A percentile compares a stretch with the other conserved stretches of the same genome.
Evolutionary conservation across 129 eudicot species (phyloP).

Genomic region (Helichrysum umbraculigerum): DNA sequence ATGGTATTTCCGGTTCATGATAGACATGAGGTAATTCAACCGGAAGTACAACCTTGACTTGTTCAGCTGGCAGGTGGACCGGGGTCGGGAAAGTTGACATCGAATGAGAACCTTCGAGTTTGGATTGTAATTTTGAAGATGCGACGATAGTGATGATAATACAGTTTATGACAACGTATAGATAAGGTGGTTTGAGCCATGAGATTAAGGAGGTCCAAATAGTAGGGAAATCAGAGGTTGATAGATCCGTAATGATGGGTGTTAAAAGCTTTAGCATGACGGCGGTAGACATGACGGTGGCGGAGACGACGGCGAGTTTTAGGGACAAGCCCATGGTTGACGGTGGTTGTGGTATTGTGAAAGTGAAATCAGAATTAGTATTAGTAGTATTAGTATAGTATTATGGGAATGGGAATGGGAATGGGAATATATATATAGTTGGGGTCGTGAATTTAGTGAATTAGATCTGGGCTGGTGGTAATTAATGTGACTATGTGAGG

Average conservation of each 20-base stretch:
- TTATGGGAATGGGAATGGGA: not conserved
- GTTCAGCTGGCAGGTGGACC: conserved; percentile 18
- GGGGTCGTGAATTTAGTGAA: not conserved
- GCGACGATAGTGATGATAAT: conserved; percentile 82
- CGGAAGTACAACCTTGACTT: conserved; percentile 22
- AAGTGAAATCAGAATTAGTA: conserved; percentile 20
- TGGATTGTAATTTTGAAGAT: conserved; percentile 62
- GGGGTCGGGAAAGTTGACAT: conserved; percentile 5
- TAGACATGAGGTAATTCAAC: conserved; percentile 21
- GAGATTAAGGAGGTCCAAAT: conserved; percentile 52
- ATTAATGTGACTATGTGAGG: conserved; percentile 29
- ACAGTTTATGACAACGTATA: conserved; percentile 73
- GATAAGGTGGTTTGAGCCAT: conserved; percentile 77
- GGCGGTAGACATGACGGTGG: conserved; percentile 57
- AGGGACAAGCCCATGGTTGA: conserved; percentile 35
- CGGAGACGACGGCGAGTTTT: conserved; percentile 51
- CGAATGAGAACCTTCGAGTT: conserved; percentile 16
- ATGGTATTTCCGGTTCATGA: not conserved
- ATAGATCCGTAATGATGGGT: conserved; percentile 38
- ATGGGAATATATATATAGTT: not conserved
- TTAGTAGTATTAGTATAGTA: not conserved
- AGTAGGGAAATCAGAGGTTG: conserved; percentile 38
- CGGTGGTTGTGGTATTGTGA: conserved; percentile 14
- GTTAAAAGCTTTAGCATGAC: conserved; percentile 42
- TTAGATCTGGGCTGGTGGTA: conserved; percentile 32